A percentile compares a stretch with the other conserved stretches of the same genome.
Conservation (phyloP, 148 eudicot genomes). For the Chenopodium suecicum region DNA sequence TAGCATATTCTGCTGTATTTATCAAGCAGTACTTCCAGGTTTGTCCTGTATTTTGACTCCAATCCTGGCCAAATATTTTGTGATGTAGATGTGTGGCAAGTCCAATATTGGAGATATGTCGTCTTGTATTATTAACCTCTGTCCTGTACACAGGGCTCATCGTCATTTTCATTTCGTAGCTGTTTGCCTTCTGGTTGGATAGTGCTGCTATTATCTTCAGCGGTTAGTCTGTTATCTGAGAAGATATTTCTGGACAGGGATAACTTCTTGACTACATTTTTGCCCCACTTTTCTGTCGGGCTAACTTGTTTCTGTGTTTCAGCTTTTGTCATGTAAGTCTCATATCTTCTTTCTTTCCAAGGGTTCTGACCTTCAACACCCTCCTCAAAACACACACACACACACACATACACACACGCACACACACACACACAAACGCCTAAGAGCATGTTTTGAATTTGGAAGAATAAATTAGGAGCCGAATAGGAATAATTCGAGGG, state of each 20-base stretch:
- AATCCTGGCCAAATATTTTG: neutral
- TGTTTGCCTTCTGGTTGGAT: constrained; percentile 91
- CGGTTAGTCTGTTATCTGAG: constrained; percentile 65
- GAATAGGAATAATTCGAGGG: neutral
- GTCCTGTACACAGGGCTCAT: constrained; percentile 54
- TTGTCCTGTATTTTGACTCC: constrained; percentile 9
- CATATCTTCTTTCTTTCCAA: neutral
- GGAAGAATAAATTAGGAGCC: no score
- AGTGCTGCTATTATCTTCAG: constrained; percentile 57
- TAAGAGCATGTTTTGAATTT: neutral
- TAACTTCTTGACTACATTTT: constrained; percentile 70
- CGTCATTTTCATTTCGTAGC: constrained; percentile 68
- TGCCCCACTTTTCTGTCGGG: constrained; percentile 70
- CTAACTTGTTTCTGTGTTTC: constrained; percentile 66
- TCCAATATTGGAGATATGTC: neutral
- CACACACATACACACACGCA: no score
- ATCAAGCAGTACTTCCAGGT: constrained; percentile 89
- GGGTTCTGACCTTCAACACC: neutral
- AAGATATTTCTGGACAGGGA: constrained; percentile 62
- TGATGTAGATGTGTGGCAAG: neutral
- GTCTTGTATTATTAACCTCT: constrained; percentile 3
- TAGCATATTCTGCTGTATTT: constrained; percentile 74
- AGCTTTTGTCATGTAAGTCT: constrained; percentile 69
- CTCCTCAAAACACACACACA: no score
- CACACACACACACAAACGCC: neutral